These are phyloP conservation scores for Cryptococcus hybrid DNA, from an alignment of 1,284 basidiomycete genomes.

Conservation along the genomic window DNA sequence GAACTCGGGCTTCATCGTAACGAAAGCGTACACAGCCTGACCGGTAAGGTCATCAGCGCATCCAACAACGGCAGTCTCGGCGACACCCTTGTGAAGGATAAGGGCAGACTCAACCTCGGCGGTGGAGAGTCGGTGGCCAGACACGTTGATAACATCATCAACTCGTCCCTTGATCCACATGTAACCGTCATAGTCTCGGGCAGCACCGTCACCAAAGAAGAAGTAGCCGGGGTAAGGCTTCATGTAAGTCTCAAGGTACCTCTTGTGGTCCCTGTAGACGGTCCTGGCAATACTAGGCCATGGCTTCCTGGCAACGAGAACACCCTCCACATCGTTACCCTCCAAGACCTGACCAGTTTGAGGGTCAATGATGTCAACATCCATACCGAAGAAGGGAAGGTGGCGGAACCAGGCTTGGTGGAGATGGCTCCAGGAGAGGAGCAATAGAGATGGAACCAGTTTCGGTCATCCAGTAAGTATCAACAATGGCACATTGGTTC, in stretches of 20 bases:
- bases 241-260: conserved; percentile 95
- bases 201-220: conserved; percentile 96
- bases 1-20: conserved; percentile 68
- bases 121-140: conserved; percentile 93
- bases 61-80: conserved; percentile 93
- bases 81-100: conserved; percentile 89
- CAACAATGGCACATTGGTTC: conserved; percentile 88
- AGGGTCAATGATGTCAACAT: conserved; percentile 84
- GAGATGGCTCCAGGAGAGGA: conserved; percentile 90
- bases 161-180: conserved; percentile 98
- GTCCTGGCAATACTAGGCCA: conserved; percentile 98
- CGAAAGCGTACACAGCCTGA: conserved; percentile 77
- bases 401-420: conserved; percentile 95
- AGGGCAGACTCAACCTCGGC: conserved; percentile 97
- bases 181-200: conserved; percentile 92
- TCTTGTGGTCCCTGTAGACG: conserved; percentile 86
- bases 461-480: conserved; percentile 98
- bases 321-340: conserved; percentile 87
- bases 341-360: conserved; percentile 59
- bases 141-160: conserved; percentile 68
- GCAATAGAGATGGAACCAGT: conserved; percentile 95
- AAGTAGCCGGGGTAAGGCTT: conserved; percentile 59
- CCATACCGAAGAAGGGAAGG: conserved; percentile 96
- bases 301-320: conserved; percentile 78
- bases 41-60: conserved; percentile 79